Base-by-base conservation (phyloP, 805 yeast species). In the Starmerella vitae region DNA sequence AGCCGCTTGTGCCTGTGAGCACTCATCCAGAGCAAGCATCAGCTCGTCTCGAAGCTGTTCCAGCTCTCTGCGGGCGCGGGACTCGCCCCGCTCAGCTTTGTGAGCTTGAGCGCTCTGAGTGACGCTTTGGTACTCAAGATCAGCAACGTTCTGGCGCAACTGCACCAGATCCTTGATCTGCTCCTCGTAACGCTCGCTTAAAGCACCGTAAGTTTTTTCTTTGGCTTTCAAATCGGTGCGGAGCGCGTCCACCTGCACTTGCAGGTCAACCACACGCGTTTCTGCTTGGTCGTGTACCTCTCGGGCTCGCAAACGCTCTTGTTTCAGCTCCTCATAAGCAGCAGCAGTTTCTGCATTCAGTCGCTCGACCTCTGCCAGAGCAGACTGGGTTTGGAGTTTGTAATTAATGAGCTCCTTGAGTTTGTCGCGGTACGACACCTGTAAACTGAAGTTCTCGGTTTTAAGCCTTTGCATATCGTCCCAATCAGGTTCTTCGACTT, bases 1-100 rank as follows among this genome's bases (percentile, higher is more conserved):
- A 28, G 41, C 47, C 12, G 45, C 64, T 34, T 56, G 47, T 8
- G 45, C 35, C 5, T 48, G 29, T 7, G 54, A 54, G 5, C 50
- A 36, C 14, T 38, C 42, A n/a, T 45, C 37, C n/a, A 34, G 20
- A 3, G 45, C 37, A 21, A 9, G 17, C 12, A 22, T 27, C 25
- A 45, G 42, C 33, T 45, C 45, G 2, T 37, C 38, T 17, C 44
- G 39, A 9, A 41, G 38, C 34, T 27, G 42, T 7, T 38, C 42
- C 18, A 31, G 45, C 19, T 36, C 44, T 10, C 19, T 26, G 14
- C 24, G 28, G 13, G 34, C 24, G 36, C 44, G 24, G 6, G 31
- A 15, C 37, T 44, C 44, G 22, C 32, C 33, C 10, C 29, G 37
- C 13, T 17, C n/a, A 9, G 42, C 32, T 12, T 13, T 12, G 3